A percentile compares a stretch with the other conserved stretches of the same genome.
Conservation (phyloP, 2,329 filamentous ascomycete genomes). For the Orbilia javanica region DNA sequence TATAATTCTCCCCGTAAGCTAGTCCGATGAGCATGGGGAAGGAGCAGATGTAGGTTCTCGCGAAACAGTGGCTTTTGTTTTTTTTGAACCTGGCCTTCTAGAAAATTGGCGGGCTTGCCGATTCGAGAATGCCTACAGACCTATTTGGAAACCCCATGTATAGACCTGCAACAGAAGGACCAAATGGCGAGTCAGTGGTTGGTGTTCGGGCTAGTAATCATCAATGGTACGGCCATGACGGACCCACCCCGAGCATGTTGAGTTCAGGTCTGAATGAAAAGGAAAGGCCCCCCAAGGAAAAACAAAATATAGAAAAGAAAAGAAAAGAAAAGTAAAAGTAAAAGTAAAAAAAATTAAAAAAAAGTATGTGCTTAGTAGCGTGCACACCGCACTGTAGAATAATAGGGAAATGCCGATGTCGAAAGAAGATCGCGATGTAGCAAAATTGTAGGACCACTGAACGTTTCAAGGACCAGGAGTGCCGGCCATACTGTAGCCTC, state of each 20-base stretch:
- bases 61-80: conserved; percentile 57
- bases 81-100: conserved; percentile 43
- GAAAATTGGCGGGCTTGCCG: conserved; percentile 58
- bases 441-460: conserved; percentile 58
- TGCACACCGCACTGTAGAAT: neutral
- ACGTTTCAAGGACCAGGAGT: conserved; percentile 56
- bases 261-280: conserved; percentile 17
- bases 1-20: conserved; percentile 56
- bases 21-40: conserved; percentile 49
- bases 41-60: conserved; percentile 51
- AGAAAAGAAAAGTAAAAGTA: conserved; percentile 2
- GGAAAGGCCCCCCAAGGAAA: neutral
- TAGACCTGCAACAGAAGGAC: conserved; percentile 43
- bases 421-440: conserved; percentile 58
- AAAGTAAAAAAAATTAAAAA: conserved; percentile 9
- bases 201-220: conserved; percentile 46
- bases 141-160: conserved; percentile 57
- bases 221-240: conserved; percentile 12
- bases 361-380: neutral
- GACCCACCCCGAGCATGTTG: conserved; percentile 32
- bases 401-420: conserved; percentile 55
- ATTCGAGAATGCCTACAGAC: conserved; percentile 46
- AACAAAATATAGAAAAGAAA: conserved; percentile 14
- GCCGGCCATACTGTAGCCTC: conserved; percentile 49
- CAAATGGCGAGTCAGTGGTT: conserved; percentile 48